Percentiles rank a stretch among this genome's conserved stretches.
phyloP scores from a whole-genome alignment of 352 stramenopile species.

The Globisporangium parvum region DNA sequence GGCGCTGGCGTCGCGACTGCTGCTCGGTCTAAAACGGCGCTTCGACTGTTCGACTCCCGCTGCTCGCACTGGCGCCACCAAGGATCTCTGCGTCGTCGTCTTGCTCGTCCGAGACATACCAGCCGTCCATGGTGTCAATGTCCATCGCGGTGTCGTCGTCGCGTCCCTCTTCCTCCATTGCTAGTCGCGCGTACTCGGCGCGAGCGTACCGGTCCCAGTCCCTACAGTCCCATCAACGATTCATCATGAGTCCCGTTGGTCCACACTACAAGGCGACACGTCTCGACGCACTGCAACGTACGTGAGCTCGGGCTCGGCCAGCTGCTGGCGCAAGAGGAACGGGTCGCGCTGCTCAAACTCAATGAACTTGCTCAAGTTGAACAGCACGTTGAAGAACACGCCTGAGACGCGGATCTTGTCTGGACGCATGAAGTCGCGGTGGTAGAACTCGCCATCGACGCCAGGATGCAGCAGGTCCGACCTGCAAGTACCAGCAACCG shows the following conservation, averaged over 20 bases:
- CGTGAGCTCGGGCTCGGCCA: slow-evolving; percentile 85
- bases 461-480: slow-evolving; percentile 74
- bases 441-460: slow-evolving; percentile 73
- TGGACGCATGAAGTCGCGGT: slow-evolving; percentile 71
- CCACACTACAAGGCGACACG: background rate
- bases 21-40: slow-evolving; percentile 48
- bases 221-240: slow-evolving; percentile 17
- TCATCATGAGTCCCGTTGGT: background rate
- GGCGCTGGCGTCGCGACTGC: background rate
- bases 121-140: slow-evolving; percentile 87
- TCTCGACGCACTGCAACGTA: slow-evolving; percentile 26
- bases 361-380: slow-evolving; percentile 99
- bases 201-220: slow-evolving; percentile 98
- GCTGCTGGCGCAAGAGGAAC: slow-evolving; percentile 93
- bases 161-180: slow-evolving; percentile 95
- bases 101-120: slow-evolving; percentile 82
- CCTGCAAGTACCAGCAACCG: slow-evolving; percentile 13
- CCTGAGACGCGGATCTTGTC: slow-evolving; percentile 91
- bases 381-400: slow-evolving; percentile 98
- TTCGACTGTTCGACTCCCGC: slow-evolving; percentile 54
- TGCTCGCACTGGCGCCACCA: slow-evolving; percentile 16
- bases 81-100: slow-evolving; percentile 65
- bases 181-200: slow-evolving; percentile 95
- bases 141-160: slow-evolving; percentile 87
- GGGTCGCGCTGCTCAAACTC: slow-evolving; percentile 98